Evolutionary conservation across 805 yeast species (phyloP), one percentile per base, ranked within the genome.

Genomic region (Spathaspora hagerdaliae): DNA sequence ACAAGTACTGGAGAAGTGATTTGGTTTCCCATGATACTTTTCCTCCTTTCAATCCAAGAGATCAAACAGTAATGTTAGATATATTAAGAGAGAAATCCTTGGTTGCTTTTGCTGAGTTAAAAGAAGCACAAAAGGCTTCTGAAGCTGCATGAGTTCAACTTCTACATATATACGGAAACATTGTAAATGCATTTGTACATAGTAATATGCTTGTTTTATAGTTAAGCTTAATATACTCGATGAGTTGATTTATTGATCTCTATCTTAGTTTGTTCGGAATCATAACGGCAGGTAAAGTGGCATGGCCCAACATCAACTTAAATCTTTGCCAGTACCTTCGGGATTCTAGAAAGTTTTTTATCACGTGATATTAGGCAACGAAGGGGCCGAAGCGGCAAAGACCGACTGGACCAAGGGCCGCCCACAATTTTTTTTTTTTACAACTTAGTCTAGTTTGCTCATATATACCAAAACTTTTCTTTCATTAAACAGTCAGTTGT

Each of bases 31-130:
- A 88, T 66, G 73, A 73, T n/a, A 64, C 68, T 47, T 65, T 88
- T 53, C 83, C 77, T 26, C 67, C 76, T 54, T 71, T 76, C 59
- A 74, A 75, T 49, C 80, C 88, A 19, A 79, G 86, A 55, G 86
- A 85, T 56, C 85, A 85, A 61, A 75, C 79, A 49, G 82, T 81
- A 2, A 64, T 86, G 46, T 71, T 88, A 54, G 84, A 82, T 56
- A 82, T 79, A 51, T 63, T 87, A 56, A 71, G 79, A 46, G 66
- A 62, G 38, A 57, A 52, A 52, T 73, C 75, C 1, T 54, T 69
- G 36, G 58, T 49, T 33, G 74, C 60, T 33, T 71, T 71, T 54
- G 60, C 60, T 15, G 49, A 41, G 35, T 50, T 50, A 50, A 55
- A 69, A 47, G 45, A 48, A 39, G 41, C 38, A 27, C 13, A 19